These are phyloP conservation scores for Balamuthia mandrillaris DNA, from an alignment of 208 protist species.

Conservation along the genomic window DNA sequence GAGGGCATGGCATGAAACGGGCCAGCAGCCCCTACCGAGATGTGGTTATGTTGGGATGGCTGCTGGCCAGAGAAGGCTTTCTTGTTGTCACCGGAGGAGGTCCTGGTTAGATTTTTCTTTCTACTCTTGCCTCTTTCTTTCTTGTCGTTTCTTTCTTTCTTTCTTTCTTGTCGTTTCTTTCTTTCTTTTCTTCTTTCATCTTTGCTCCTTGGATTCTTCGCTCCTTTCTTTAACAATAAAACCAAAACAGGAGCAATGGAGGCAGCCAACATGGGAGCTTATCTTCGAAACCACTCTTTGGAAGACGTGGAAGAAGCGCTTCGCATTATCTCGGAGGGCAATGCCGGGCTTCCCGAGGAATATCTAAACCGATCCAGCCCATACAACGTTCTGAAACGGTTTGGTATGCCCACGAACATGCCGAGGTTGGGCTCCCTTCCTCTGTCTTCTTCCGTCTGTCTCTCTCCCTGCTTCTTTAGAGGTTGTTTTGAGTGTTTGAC, in stretches of 20 bases:
- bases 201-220: too few relatives aligned
- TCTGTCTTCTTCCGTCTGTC: not conserved
- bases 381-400: not conserved
- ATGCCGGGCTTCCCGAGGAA: too few relatives aligned
- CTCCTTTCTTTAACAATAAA: too few relatives aligned
- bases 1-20: not conserved
- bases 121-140: not conserved
- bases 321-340: not conserved
- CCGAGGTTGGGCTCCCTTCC: not conserved
- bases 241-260: not conserved
- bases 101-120: too few relatives aligned
- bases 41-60: not conserved
- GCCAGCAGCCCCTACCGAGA: not conserved
- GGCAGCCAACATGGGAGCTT: slow-evolving; percentile 19
- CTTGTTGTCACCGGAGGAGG: slow-evolving; percentile 10
- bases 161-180: not conserved
- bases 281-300: not conserved
- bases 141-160: not conserved
- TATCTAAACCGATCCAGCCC: too few relatives aligned
- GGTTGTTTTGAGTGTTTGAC: too few relatives aligned
- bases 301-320: not conserved
- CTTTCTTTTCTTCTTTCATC: not conserved
- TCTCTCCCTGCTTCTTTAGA: not conserved
- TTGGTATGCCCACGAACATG: not conserved
- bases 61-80: not conserved